Evolutionary conservation across 2,329 filamentous ascomycete genomes (phyloP).

Genomic region (Beauveria brongniartii): DNA sequence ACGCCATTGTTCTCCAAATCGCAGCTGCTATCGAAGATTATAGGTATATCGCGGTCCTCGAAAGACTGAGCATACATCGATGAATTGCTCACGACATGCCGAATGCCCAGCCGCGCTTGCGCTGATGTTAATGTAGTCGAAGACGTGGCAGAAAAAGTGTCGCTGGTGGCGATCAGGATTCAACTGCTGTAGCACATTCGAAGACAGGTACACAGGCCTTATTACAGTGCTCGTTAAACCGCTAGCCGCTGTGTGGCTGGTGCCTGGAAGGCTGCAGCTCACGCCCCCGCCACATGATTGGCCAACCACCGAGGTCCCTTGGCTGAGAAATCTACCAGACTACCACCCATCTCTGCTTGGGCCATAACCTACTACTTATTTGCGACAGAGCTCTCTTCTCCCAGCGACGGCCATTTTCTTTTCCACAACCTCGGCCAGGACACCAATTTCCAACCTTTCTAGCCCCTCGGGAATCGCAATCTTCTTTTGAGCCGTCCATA

Average conservation of each 20-base stretch:
- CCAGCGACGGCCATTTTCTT: not conserved
- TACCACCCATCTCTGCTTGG: slow-evolving; percentile 11
- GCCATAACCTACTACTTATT: slow-evolving; percentile 8
- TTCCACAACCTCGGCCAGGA: not conserved
- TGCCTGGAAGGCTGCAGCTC: not conserved
- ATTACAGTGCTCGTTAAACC: not conserved
- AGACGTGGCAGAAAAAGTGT: not conserved
- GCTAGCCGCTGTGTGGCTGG: not conserved
- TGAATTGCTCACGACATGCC: not conserved
- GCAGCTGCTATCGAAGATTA: not conserved
- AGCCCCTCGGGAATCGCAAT: not conserved
- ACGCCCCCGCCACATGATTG: slow-evolving; percentile 16
- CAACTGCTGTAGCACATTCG: not conserved
- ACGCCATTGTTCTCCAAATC: not conserved
- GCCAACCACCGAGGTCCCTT: slow-evolving; percentile 10
- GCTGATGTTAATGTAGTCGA: not conserved
- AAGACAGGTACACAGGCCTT: not conserved
- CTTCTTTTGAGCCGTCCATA: slow-evolving; percentile 19
- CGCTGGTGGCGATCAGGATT: slow-evolving; percentile 1
- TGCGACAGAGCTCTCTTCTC: slow-evolving; percentile 8
- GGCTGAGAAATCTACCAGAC: slow-evolving; percentile 35
- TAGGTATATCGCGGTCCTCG: not conserved
- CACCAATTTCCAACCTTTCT: too few species aligned
- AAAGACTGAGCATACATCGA: not conserved
- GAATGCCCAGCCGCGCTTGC: not conserved